A percentile compares a stretch with the other conserved stretches of the same genome.
phyloP scores from a whole-genome alignment of 306 rosid species.

The Cucurbita argyrosperma region DNA sequence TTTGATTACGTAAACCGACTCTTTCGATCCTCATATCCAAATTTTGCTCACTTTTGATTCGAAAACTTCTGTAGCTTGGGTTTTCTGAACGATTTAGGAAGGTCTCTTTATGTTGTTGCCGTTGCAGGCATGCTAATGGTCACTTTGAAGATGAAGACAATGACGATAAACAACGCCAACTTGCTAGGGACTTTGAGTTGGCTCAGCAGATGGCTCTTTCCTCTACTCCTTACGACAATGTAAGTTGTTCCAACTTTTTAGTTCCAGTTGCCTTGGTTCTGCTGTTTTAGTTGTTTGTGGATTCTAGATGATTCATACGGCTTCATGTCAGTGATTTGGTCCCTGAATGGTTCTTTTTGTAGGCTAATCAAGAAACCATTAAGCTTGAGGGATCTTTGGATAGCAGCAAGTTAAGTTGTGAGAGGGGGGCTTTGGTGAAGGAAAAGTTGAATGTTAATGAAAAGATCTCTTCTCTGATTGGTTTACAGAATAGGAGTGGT shows the following conservation, averaged over 20 bases:
- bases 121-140: slow-evolving; percentile 47
- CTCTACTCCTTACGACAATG: slow-evolving; percentile 14
- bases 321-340: background rate
- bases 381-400: background rate
- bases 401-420: background rate
- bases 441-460: slow-evolving; percentile 21
- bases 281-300: background rate
- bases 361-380: slow-evolving; percentile 17
- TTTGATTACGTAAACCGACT: background rate
- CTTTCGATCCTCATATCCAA: background rate
- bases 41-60: background rate
- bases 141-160: slow-evolving; percentile 34
- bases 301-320: background rate
- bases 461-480: slow-evolving; percentile 35
- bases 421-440: slow-evolving; percentile 10
- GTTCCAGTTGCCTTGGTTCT: background rate
- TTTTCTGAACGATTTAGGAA: background rate
- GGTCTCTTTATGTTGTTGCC: background rate
- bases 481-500: slow-evolving; percentile 29
- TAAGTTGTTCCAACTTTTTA: background rate
- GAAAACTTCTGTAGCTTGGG: background rate
- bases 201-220: slow-evolving; percentile 27
- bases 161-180: slow-evolving; percentile 6
- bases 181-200: slow-evolving; percentile 21
- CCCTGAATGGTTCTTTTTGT: slow-evolving; percentile 7